Percentiles rank a stretch among this genome's conserved stretches.
Evolutionary conservation across 371 early-diverging fungal genomes (phyloP).

Genomic region (Mucor irregularis): DNA sequence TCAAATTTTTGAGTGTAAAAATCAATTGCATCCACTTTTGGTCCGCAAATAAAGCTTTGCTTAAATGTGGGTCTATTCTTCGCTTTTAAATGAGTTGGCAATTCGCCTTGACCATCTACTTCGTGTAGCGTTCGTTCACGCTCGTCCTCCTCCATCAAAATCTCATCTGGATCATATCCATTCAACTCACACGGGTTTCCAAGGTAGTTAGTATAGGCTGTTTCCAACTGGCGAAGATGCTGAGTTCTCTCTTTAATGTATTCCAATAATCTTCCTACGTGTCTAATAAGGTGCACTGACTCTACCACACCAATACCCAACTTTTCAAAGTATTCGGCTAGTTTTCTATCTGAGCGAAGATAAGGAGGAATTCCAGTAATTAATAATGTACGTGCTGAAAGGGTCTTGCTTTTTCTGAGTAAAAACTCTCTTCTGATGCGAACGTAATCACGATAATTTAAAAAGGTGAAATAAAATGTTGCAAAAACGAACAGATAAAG

Average conservation of each 20-base stretch:
- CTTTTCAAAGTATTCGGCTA: conserved; percentile 62
- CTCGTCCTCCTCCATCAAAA: conserved; percentile 38
- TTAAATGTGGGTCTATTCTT: conserved; percentile 29
- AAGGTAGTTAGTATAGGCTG: conserved; percentile 43
- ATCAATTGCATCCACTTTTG: conserved; percentile 69
- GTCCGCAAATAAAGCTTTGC: conserved; percentile 45
- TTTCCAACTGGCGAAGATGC: conserved; percentile 42
- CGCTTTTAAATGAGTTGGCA: conserved; percentile 18
- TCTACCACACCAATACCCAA: conserved; percentile 62
- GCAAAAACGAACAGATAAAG: conserved; percentile 63
- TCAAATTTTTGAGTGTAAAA: conserved; percentile 64
- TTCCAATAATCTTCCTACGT: conserved; percentile 51
- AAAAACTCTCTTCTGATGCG: conserved; percentile 54
- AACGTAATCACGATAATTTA: conserved; percentile 63
- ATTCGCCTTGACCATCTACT: neutral
- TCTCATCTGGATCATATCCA: conserved; percentile 36
- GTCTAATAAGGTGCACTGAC: conserved; percentile 58
- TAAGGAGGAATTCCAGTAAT: conserved; percentile 60
- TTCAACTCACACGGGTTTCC: conserved; percentile 51
- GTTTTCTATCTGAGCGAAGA: conserved; percentile 47
- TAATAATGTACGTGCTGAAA: conserved; percentile 60
- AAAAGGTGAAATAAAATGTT: conserved; percentile 59
- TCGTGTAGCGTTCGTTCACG: conserved; percentile 1
- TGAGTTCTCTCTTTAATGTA: conserved; percentile 48
- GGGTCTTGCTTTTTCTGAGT: conserved; percentile 47